Conservation (phyloP, 768 basidiomycete species). For the Pholiota microspora region DNA sequence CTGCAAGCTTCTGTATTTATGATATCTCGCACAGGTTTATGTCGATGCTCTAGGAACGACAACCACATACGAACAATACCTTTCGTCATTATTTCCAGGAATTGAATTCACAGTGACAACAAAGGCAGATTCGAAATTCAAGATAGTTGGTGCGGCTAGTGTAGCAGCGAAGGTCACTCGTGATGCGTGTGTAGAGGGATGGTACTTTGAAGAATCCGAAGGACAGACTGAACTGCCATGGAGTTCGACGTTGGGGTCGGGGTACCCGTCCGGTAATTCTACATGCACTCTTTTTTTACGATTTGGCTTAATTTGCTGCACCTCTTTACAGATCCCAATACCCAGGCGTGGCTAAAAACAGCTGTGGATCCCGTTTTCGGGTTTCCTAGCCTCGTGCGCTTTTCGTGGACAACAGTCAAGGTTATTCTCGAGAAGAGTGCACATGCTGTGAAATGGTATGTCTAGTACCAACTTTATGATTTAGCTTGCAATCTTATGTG, state of each 20-base stretch:
- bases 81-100: conserved; percentile 78
- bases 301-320: not conserved
- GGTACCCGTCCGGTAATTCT: conserved; percentile 81
- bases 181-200: conserved; percentile 84
- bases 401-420: conserved; percentile 95
- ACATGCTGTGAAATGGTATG: conserved; percentile 78
- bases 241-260: conserved; percentile 61
- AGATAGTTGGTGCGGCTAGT: conserved; percentile 95
- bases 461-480: too few species aligned
- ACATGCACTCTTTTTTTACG: not conserved
- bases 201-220: conserved; percentile 72
- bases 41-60: conserved; percentile 95
- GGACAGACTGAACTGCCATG: conserved; percentile 24
- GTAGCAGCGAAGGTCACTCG: conserved; percentile 98
- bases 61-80: conserved; percentile 78
- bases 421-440: conserved; percentile 78
- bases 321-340: conserved; percentile 78
- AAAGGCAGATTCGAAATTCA: conserved; percentile 95
- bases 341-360: conserved; percentile 78
- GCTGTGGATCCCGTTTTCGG: conserved; percentile 89
- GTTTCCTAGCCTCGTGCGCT: conserved; percentile 85
- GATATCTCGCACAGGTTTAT: conserved; percentile 55
- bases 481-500: not conserved
- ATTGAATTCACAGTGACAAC: conserved; percentile 86
- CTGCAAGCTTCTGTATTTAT: too few species aligned